phyloP scores from a whole-genome alignment of 1,284 basidiomycete genomes.

The Ganoderma sp. region DNA sequence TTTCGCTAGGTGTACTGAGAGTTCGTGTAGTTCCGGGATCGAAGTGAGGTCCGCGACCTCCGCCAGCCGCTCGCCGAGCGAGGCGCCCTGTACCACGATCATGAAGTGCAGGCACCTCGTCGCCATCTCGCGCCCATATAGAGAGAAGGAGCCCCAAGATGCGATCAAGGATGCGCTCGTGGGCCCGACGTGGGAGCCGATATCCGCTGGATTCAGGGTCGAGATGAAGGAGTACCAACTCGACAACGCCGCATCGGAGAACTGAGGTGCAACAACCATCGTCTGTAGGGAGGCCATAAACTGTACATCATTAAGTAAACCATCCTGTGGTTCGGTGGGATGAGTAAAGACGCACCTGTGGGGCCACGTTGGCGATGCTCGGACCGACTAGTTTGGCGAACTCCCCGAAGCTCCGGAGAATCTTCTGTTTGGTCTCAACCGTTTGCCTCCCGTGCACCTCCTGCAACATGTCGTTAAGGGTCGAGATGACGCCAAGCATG shows the following conservation, averaged over 20 bases:
- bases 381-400: slow-evolving; percentile 78
- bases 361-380: slow-evolving; percentile 75
- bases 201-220: slow-evolving; percentile 71
- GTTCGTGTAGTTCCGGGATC: slow-evolving; percentile 68
- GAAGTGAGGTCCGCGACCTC: slow-evolving; percentile 81
- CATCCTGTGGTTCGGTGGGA: neutral
- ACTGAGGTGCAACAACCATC: slow-evolving; percentile 73
- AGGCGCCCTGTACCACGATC: slow-evolving; percentile 65
- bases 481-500: slow-evolving; percentile 83
- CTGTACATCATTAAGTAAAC: slow-evolving; percentile 46
- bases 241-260: slow-evolving; percentile 80
- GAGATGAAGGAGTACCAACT: slow-evolving; percentile 86
- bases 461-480: slow-evolving; percentile 84
- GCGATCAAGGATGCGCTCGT: slow-evolving; percentile 88
- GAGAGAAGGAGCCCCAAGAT: slow-evolving; percentile 75
- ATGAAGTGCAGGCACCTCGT: slow-evolving; percentile 72
- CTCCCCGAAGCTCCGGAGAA: slow-evolving; percentile 81
- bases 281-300: slow-evolving; percentile 98
- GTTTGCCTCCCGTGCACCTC: slow-evolving; percentile 80
- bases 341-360: slow-evolving; percentile 67
- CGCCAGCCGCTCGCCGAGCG: slow-evolving; percentile 65
- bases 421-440: slow-evolving; percentile 68
- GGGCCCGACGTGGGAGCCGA: slow-evolving; percentile 86
- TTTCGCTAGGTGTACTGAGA: slow-evolving; percentile 54
- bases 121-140: slow-evolving; percentile 60